Evolutionary conservation across 352 stramenopile genomes (phyloP).

Genomic region (Ophiocytium majus): DNA sequence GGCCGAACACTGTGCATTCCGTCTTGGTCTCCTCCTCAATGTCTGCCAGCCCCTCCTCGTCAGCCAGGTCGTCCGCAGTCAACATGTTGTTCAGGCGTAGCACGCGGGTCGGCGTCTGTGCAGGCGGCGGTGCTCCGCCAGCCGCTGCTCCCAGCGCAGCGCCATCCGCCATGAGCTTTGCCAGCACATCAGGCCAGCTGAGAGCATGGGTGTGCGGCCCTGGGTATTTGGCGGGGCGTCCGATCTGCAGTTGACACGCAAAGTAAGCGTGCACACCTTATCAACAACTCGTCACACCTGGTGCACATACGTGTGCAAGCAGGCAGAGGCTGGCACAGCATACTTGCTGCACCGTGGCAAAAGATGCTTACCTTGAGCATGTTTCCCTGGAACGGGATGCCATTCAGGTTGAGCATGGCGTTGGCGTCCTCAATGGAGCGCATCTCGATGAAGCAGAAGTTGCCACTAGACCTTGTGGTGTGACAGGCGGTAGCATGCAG

Average conservation of each 20-base stretch:
- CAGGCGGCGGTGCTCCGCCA: not conserved
- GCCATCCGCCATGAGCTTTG: conserved; percentile 23
- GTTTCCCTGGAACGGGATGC: conserved; percentile 73
- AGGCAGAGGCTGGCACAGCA: too few relatives aligned
- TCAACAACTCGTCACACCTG: too few relatives aligned
- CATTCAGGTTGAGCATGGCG: conserved; percentile 75
- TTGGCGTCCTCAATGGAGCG: conserved; percentile 66
- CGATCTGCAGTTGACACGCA: conserved; percentile 64
- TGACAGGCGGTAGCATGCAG: too few relatives aligned
- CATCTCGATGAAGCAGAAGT: conserved; percentile 77
- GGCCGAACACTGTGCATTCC: conserved; percentile 57
- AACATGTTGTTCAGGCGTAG: conserved; percentile 60
- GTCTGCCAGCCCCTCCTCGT: conserved; percentile 51
- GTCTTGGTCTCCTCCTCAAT: conserved; percentile 58
- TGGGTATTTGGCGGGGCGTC: conserved; percentile 71
- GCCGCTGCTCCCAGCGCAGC: not conserved
- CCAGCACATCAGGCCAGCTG: conserved; percentile 56
- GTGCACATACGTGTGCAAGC: too few relatives aligned
- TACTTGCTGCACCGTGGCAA: too few relatives aligned
- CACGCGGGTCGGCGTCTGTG: conserved; percentile 41
- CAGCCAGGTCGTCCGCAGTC: conserved; percentile 42
- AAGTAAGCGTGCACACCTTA: too few relatives aligned
- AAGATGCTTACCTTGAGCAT: conserved; percentile 24
- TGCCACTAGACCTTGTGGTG: conserved; percentile 68
- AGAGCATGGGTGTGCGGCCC: conserved; percentile 63